phyloP scores from a whole-genome alignment of 257 asterid genomes.

The Solanum virginianum region DNA sequence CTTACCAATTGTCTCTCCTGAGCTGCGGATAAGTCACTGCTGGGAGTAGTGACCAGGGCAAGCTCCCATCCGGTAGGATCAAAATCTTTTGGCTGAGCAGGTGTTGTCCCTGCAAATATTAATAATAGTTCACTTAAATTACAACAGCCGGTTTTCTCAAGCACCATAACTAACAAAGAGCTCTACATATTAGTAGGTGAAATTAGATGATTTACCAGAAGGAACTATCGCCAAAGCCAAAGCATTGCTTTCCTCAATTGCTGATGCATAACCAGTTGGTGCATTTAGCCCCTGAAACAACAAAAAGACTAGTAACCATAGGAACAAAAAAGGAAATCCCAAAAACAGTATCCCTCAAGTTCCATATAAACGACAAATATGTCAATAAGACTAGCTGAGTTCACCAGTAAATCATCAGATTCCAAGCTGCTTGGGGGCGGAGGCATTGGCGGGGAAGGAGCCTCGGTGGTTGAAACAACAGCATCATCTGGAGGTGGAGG shows the following conservation, averaged over 20 bases:
- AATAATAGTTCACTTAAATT: neutral
- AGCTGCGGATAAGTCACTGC: constrained; percentile 60
- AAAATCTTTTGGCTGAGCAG: constrained; percentile 38
- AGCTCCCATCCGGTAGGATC: constrained; percentile 98
- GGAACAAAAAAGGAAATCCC: neutral
- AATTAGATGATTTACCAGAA: constrained; percentile 42
- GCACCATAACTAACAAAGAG: neutral
- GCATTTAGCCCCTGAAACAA: constrained; percentile 68
- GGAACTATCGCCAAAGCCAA: constrained; percentile 91
- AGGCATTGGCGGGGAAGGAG: constrained; percentile 29
- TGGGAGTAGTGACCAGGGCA: constrained; percentile 83
- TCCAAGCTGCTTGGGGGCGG: constrained; percentile 41
- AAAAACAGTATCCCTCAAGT: neutral
- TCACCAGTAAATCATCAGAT: constrained; percentile 79
- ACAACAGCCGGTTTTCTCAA: neutral
- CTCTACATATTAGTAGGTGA: neutral
- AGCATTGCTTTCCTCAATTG: constrained; percentile 78
- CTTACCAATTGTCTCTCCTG: constrained; percentile 94
- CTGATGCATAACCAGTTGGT: constrained; percentile 40
- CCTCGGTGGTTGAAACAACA: constrained; percentile 32
- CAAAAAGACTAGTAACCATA: neutral
- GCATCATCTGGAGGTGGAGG: constrained; percentile 31
- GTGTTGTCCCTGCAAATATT: constrained; percentile 39
- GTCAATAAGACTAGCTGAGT: neutral
- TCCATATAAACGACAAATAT: neutral